Evolutionary conservation across 129 eudicot species (phyloP).

Genomic region (Flaveria robusta): DNA sequence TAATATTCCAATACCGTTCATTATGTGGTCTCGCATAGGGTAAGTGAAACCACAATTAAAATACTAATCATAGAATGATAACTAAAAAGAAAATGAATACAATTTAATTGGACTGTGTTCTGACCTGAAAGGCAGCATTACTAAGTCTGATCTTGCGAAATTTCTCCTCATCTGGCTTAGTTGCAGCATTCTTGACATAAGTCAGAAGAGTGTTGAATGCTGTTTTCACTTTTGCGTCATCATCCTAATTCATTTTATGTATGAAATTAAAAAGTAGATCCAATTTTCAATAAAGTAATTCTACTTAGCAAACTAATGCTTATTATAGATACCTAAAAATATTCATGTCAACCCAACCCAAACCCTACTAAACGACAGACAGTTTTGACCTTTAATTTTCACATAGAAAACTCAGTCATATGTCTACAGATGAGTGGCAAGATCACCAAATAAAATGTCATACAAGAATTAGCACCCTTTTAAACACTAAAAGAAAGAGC

Average conservation of each 20-base stretch:
- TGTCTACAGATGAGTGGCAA: background rate
- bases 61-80: background rate
- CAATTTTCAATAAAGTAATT: background rate
- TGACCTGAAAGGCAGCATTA: slow-evolving; percentile 89
- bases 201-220: slow-evolving; percentile 84
- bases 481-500: background rate
- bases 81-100: background rate
- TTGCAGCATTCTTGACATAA: slow-evolving; percentile 71
- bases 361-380: background rate
- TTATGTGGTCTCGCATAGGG: background rate
- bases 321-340: background rate
- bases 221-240: slow-evolving; percentile 82
- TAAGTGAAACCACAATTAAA: background rate
- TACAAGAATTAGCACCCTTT: background rate
- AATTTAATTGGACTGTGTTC: background rate
- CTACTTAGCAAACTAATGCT: background rate
- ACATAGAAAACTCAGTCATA: background rate
- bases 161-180: slow-evolving; percentile 88
- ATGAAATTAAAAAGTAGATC: background rate
- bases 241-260: slow-evolving; percentile 50
- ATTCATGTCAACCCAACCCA: background rate
- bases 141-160: slow-evolving; percentile 81
- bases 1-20: background rate
- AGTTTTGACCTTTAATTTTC: background rate
- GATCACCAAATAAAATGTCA: background rate